phyloP scores from a whole-genome alignment of 2,329 filamentous ascomycete species.

The Drechslera avenae region DNA sequence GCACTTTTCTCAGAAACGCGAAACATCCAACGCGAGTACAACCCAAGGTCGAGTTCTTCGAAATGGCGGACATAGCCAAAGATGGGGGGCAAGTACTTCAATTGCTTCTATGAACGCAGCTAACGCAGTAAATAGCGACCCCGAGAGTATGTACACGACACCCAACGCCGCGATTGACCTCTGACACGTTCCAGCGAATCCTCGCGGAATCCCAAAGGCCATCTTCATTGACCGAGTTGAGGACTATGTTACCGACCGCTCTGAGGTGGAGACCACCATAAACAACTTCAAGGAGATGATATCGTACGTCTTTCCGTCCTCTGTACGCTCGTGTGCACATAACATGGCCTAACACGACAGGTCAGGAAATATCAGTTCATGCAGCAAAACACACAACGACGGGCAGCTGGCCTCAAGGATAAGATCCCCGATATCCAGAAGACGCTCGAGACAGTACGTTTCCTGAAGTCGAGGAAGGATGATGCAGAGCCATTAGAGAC shows the following conservation, averaged over 20 bases:
- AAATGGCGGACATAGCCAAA: constrained; percentile 39
- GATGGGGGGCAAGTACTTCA: constrained; percentile 26
- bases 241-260: constrained; percentile 79
- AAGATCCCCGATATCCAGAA: constrained; percentile 98
- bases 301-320: constrained; percentile 61
- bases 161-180: background rate
- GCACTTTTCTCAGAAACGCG: constrained; percentile 25
- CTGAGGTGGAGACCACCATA: constrained; percentile 79
- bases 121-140: constrained; percentile 7
- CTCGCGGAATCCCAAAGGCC: constrained; percentile 13
- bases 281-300: constrained; percentile 93
- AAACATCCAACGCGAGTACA: constrained; percentile 20
- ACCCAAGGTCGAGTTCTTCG: background rate
- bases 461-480: constrained; percentile 78
- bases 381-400: constrained; percentile 89
- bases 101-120: background rate
- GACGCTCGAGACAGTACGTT: constrained; percentile 88
- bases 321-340: background rate
- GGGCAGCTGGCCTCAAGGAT: constrained; percentile 80
- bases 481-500: constrained; percentile 77
- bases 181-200: constrained; percentile 37
- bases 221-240: constrained; percentile 58
- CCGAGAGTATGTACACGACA: constrained; percentile 7
- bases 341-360: constrained; percentile 14
- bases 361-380: constrained; percentile 99